Evolutionary conservation across 2,329 filamentous ascomycete species (phyloP), one percentile per base, ranked within the genome.

Genomic region (Trichophaea hybrida): DNA sequence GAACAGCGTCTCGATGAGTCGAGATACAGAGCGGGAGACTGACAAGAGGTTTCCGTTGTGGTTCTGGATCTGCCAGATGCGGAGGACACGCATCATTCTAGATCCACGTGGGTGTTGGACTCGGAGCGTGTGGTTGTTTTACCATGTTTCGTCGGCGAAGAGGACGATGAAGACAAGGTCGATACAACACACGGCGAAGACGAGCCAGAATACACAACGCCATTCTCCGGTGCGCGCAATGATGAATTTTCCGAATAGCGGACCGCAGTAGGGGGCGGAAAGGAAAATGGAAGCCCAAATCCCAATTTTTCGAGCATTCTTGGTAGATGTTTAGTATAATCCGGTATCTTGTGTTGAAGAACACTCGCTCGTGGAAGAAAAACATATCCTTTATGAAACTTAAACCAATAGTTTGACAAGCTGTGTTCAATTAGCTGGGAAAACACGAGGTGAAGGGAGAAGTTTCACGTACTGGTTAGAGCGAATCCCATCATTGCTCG

Each of bases 321-420:
- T 24, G 24, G 24, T 24, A 24, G 24, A 24, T 2, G 24, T 24
- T 24, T 3, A 24, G 24, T 24, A 24, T 24, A 24, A 3, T 24
- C 24, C 24, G 3, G 24, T 2, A 24, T 24, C 1, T 24, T 24
- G 24, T 3, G 24, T 24, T 24, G 24, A 24, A 24, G 24, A 24
- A 24, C 1, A 24, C 24, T 24, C 24, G 72, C 62, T 81, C 75
- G 64, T 82, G 79, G 69, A 80, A 79, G 71, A 79, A 81, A 71
- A 80, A 82, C 59, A 80, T 73, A 68, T 82, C 79, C 57, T 79
- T 76, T 67, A 80, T 76, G 66, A 76, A 76, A 64, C 77, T 76
- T 55, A 80, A 71, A 7, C 75, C 76, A 13, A 73, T 72, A 4
- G 71, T 73, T 60, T 76, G 75, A 6, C 70, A 68, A 6, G 74